Percentiles rank a stretch among this genome's conserved stretches.
These are phyloP conservation scores for Talaromyces stipitatus DNA, from an alignment of 495 filamentous ascomycete species.

Conservation along the genomic window DNA sequence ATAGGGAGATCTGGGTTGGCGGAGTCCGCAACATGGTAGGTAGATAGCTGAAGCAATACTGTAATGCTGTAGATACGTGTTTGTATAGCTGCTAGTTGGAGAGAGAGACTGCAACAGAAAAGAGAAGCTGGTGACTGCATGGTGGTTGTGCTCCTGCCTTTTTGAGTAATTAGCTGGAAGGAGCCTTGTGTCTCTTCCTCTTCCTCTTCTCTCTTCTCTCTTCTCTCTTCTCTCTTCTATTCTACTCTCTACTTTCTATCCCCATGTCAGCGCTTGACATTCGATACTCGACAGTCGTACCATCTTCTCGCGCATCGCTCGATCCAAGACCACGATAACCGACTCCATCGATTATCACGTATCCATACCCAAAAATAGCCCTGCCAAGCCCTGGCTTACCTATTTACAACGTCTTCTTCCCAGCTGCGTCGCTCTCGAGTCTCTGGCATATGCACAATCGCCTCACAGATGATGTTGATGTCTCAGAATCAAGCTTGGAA, in stretches of 20 bases:
- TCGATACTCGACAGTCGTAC: not conserved
- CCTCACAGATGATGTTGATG: not conserved
- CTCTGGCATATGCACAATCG: not conserved
- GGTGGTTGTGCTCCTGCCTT: constrained; percentile 1
- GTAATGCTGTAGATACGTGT: not conserved
- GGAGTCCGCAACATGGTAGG: constrained; percentile 47
- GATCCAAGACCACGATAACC: too few relatives aligned
- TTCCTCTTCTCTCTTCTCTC: not conserved
- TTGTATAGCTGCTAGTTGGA: not conserved
- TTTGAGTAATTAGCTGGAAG: constrained; percentile 3
- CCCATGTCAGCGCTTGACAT: not conserved
- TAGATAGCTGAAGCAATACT: not conserved
- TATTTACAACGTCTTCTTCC: not conserved
- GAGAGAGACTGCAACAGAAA: not conserved
- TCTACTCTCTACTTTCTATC: not conserved
- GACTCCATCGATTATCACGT: too few relatives aligned
- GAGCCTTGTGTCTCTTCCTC: not conserved
- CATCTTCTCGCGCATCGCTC: too few relatives aligned
- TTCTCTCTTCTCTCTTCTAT: not conserved
- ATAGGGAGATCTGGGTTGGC: constrained; percentile 45
- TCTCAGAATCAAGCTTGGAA: not conserved
- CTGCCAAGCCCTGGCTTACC: not conserved
- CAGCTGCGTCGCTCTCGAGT: not conserved
- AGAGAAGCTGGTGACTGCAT: not conserved
- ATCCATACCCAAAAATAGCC: not conserved